Base-by-base conservation (phyloP, 345 rosid species). In the Raphanus sativus region DNA sequence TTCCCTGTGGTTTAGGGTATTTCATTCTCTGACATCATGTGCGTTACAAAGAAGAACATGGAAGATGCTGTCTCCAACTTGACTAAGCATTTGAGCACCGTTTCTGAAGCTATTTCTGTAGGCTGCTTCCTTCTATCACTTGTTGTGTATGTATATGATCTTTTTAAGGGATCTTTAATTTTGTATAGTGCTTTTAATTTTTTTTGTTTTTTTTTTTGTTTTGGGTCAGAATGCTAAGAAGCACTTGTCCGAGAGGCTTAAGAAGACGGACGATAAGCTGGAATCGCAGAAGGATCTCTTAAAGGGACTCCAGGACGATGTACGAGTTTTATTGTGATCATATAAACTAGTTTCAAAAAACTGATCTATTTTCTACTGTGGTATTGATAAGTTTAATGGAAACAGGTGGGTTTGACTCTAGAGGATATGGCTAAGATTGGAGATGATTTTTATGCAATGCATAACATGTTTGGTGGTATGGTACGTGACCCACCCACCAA, bases 21-120 rank as follows among this genome's bases (percentile, higher is more conserved):
- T 75, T 87, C 94, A 63, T 85, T 93, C 81, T 84, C 89, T 33
- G 97, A 96, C 84, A 90, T 96, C 32, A 87, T 90, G 93, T 96
- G 92, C 70, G 86, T 93, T n/a, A 96, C 98, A 1, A 96, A 89
- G 86, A 82, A 78, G 13, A 86, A 79, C 69, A 91, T 96, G 98
- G 84, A 86, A 8, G 76, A 50, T 82, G 96, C 98, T 73, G 97
- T 95, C 64, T 60, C 93, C 50, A 91, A 87, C 85, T 84, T 92
- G 86, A 86, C 91, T 17, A 89, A 90, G 82, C 90, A 93, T 87
- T 83, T 96, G 86, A 96, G 86, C 55, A 82, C 83, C 8, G 93
- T 93, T n/a, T 73, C 94, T 0, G 96, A 89, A 77, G 88, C 97
- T 78, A 86, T 95, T 33, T 80, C 85, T 65, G 99, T 95, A 12